phyloP scores from a whole-genome alignment of 2,329 filamentous ascomycete genomes.

The Ophiosphaerella korrae region DNA sequence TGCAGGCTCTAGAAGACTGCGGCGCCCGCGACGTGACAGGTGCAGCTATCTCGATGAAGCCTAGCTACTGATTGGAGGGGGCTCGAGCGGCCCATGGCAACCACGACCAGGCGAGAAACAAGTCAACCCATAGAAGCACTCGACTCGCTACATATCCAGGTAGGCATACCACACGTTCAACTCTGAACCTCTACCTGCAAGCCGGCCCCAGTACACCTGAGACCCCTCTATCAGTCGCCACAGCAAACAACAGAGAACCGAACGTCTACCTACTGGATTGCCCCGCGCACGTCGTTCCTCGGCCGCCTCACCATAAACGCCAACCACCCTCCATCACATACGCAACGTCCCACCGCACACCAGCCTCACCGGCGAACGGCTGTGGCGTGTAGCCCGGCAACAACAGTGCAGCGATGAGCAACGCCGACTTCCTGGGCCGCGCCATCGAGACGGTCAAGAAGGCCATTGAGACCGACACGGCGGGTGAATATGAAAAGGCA shows the following conservation, averaged over 20 bases:
- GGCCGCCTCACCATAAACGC: constrained; percentile 12
- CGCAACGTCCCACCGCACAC: constrained; percentile 14
- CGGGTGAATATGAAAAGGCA: constrained; percentile 94
- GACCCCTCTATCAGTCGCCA: background rate
- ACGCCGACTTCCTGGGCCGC: constrained; percentile 94
- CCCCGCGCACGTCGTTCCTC: constrained; percentile 19
- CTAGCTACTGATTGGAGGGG: constrained; percentile 25
- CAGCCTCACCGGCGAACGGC: background rate
- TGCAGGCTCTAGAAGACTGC: constrained; percentile 4
- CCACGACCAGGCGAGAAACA: constrained; percentile 7
- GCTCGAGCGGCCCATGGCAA: constrained; percentile 22
- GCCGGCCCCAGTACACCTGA: too few relatives aligned
- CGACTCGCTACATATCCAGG: background rate
- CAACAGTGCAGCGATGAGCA: constrained; percentile 70
- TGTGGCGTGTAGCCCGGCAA: constrained; percentile 8
- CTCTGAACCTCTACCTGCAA: background rate
- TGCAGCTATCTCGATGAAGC: constrained; percentile 23
- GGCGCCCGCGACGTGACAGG: constrained; percentile 30
- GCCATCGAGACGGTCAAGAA: constrained; percentile 97
- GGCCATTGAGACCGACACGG: constrained; percentile 94
- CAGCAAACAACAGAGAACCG: background rate
- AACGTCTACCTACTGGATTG: background rate
- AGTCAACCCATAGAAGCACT: background rate
- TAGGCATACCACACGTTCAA: background rate
- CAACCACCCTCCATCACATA: constrained; percentile 6